Percentiles rank a stretch among this genome's conserved stretches.
Conservation (phyloP, 768 basidiomycete species). For the Suillus decipiens region DNA sequence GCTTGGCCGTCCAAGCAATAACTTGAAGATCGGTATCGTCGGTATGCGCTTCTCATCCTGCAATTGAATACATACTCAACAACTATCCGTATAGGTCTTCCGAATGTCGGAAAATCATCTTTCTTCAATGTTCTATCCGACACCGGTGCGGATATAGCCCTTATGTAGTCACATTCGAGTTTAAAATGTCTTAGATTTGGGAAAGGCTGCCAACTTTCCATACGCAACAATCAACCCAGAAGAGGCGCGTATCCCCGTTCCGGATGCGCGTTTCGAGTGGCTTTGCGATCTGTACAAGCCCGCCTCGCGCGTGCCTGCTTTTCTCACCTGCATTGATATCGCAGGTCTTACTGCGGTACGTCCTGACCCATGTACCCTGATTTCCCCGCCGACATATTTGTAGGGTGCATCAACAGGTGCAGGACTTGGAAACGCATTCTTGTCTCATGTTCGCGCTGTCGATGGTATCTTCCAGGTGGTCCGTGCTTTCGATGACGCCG, state of each 20-base stretch:
- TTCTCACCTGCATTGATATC: constrained; percentile 97
- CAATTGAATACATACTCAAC: not conserved
- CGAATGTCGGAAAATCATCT: constrained; percentile 99
- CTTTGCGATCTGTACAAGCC: constrained; percentile 91
- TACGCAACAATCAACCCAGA: constrained; percentile 94
- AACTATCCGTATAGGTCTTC: constrained; percentile 58
- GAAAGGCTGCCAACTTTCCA: constrained; percentile 96
- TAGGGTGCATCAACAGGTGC: constrained; percentile 97
- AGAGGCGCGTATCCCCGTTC: constrained; percentile 94
- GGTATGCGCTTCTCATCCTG: constrained; percentile 56
- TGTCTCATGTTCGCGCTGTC: constrained; percentile 96
- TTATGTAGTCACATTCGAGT: constrained; percentile 1
- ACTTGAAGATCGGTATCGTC: constrained; percentile 98
- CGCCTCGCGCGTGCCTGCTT: constrained; percentile 82
- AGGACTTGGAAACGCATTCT: constrained; percentile 95
- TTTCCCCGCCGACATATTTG: constrained; percentile 20
- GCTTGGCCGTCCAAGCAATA: constrained; percentile 92
- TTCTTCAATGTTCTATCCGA: constrained; percentile 97
- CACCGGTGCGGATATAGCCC: constrained; percentile 57
- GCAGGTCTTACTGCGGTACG: constrained; percentile 92
- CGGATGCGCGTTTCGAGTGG: constrained; percentile 94
- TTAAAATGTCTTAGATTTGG: constrained; percentile 58
- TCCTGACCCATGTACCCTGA: constrained; percentile 15
- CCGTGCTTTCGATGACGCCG: constrained; percentile 98
- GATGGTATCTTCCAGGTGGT: constrained; percentile 99